A percentile compares a stretch with the other conserved stretches of the same genome.
Evolutionary conservation across 768 basidiomycete species (phyloP).

Genomic region (Mycena crocata): DNA sequence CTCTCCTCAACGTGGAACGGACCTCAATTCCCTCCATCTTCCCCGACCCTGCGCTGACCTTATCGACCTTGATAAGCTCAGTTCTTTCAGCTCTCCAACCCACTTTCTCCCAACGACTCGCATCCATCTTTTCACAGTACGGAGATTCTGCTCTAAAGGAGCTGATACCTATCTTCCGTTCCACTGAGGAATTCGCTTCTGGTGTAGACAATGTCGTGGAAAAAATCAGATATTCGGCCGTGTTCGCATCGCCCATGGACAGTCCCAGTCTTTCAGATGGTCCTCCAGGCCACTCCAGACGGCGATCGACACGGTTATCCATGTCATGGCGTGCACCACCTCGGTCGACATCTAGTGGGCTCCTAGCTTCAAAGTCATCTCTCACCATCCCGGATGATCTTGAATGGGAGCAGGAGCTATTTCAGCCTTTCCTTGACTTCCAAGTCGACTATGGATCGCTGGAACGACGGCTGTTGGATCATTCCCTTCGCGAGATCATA

Average conservation of each 20-base stretch:
- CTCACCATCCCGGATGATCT: conserved; percentile 48
- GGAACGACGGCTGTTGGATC: conserved; percentile 78
- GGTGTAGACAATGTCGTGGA: conserved; percentile 82
- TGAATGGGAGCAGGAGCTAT: conserved; percentile 93
- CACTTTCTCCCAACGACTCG: conserved; percentile 82
- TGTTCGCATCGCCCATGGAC: conserved; percentile 36
- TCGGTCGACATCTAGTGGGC: conserved; percentile 42
- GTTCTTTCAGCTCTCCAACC: conserved; percentile 85
- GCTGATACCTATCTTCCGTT: conserved; percentile 76
- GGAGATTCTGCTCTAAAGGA: conserved; percentile 73
- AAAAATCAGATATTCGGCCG: conserved; percentile 63
- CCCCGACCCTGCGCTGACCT: conserved; percentile 80
- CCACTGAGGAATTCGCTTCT: conserved; percentile 87
- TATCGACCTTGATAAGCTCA: conserved; percentile 86
- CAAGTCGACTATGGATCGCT: conserved; percentile 86
- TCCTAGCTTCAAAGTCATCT: conserved; percentile 36
- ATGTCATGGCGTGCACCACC: conserved; percentile 66
- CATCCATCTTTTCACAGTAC: conserved; percentile 73
- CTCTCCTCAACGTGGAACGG: conserved; percentile 77
- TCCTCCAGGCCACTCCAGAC: conserved; percentile 51
- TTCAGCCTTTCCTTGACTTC: conserved; percentile 93
- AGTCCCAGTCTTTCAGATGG: conserved; percentile 34
- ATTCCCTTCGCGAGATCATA: conserved; percentile 62
- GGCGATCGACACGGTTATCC: conserved; percentile 73
- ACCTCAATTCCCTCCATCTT: conserved; percentile 86